A percentile compares a stretch with the other conserved stretches of the same genome.
phyloP scores from a whole-genome alignment of 768 basidiomycete species.

The Amyloporia xantha region DNA sequence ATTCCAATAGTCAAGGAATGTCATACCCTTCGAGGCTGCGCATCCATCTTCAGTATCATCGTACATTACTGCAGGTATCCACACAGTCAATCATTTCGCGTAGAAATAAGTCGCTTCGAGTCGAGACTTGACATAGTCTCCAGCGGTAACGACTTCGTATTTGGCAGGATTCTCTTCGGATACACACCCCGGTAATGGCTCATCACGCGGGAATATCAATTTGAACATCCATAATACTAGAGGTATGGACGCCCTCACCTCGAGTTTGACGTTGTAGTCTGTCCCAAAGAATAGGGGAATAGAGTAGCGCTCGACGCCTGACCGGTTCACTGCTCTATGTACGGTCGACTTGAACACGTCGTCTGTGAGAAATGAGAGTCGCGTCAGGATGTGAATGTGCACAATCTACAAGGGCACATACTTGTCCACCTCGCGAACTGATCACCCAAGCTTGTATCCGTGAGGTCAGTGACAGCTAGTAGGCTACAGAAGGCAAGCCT shows the following conservation, averaged over 20 bases:
- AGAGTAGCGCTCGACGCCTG: constrained; percentile 66
- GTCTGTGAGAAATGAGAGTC: constrained; percentile 48
- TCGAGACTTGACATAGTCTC: constrained; percentile 77
- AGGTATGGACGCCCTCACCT: no score
- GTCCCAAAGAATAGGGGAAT: constrained; percentile 90
- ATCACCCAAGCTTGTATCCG: constrained; percentile 61
- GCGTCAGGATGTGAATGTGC: no score
- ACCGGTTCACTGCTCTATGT: constrained; percentile 79
- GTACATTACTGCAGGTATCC: no score
- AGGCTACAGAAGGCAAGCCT: no score
- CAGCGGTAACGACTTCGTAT: constrained; percentile 75
- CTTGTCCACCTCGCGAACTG: constrained; percentile 89
- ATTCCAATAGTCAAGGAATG: no score
- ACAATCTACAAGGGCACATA: constrained; percentile 32
- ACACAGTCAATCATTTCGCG: no score
- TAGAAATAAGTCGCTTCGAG: constrained; percentile 75
- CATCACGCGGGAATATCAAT: no score
- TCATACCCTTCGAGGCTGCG: no score
- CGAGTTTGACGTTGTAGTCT: constrained; percentile 76
- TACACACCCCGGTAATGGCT: constrained; percentile 33
- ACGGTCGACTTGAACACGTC: constrained; percentile 87
- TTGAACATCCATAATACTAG: no score
- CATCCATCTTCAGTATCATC: no score
- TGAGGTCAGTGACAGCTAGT: no score
- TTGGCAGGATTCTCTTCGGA: constrained; percentile 50